Conservation (phyloP, 108 stramenopile genomes). For the Epipyxis sp. region DNA sequence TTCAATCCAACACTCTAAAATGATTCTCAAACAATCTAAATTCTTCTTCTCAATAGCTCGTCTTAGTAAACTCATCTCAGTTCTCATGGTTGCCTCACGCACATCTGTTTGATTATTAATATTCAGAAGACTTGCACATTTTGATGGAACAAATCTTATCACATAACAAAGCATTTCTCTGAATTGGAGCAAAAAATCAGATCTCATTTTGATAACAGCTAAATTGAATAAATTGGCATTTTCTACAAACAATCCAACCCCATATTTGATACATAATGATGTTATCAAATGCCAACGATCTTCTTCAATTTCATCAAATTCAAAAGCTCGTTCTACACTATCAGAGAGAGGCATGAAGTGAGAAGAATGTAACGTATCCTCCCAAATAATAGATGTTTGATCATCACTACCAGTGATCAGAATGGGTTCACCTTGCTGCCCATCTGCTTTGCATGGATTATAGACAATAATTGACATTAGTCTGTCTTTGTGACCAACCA, state of each 20-base stretch:
- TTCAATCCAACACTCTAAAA: not conserved
- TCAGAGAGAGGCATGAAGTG: slow-evolving; percentile 12
- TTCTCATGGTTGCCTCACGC: too few species aligned
- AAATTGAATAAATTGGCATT: not conserved
- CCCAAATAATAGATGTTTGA: slow-evolving; percentile 29
- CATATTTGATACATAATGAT: not conserved
- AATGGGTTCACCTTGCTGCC: not conserved
- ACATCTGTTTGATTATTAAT: too few species aligned
- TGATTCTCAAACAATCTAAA: not conserved
- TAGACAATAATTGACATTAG: not conserved
- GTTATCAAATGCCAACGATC: slow-evolving; percentile 20
- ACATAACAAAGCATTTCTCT: not conserved
- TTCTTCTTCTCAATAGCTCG: not conserved
- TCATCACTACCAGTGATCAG: slow-evolving; percentile 23
- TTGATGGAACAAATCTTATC: too few species aligned
- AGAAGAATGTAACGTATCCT: not conserved
- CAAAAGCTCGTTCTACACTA: slow-evolving; percentile 14
- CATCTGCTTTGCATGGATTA: slow-evolving; percentile 13
- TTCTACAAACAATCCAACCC: not conserved
- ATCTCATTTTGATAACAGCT: not conserved
- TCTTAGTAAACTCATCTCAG: not conserved
- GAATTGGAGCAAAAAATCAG: slow-evolving; percentile 9
- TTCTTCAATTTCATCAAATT: not conserved
- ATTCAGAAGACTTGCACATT: too few species aligned
- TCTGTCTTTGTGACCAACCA: slow-evolving; percentile 17